These are phyloP conservation scores for Globisporangium canariense DNA, from an alignment of 352 stramenopile species.

Conservation along the genomic window DNA sequence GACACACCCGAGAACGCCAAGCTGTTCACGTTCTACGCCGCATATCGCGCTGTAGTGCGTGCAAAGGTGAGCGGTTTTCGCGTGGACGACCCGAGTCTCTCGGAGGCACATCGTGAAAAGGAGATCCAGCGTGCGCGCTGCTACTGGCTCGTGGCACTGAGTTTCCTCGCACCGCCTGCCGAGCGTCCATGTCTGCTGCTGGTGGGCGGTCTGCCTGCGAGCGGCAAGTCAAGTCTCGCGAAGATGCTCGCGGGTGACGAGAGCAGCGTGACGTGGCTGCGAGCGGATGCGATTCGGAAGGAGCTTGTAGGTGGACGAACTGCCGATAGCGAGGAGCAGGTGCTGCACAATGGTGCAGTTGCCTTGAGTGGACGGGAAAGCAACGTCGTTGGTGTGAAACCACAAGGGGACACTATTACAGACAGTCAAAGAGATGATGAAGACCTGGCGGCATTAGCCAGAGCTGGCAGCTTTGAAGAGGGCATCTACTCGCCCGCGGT, in stretches of 20 bases:
- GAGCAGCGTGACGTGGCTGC: slow-evolving; percentile 43
- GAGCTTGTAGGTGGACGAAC: slow-evolving; percentile 31
- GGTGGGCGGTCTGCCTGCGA: slow-evolving; percentile 52
- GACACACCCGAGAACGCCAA: slow-evolving; percentile 42
- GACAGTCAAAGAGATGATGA: slow-evolving; percentile 5
- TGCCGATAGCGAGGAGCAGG: neutral
- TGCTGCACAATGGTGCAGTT: neutral
- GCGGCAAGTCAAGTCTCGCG: slow-evolving; percentile 61
- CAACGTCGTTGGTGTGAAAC: neutral
- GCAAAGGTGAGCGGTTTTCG: slow-evolving; percentile 70
- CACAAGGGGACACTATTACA: slow-evolving; percentile 6
- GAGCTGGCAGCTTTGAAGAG: slow-evolving; percentile 41
- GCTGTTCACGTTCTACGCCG: slow-evolving; percentile 59
- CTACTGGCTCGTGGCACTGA: slow-evolving; percentile 67
- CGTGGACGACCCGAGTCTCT: slow-evolving; percentile 48
- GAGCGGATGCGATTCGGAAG: slow-evolving; percentile 64
- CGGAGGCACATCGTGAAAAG: slow-evolving; percentile 26
- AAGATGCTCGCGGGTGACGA: slow-evolving; percentile 47
- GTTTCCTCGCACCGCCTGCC: slow-evolving; percentile 33
- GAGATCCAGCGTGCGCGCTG: slow-evolving; percentile 45
- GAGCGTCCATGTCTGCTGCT: slow-evolving; percentile 55
- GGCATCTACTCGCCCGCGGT: slow-evolving; percentile 56
- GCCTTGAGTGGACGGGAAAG: neutral
- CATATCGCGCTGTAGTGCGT: slow-evolving; percentile 65
- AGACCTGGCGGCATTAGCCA: slow-evolving; percentile 6